phyloP scores from a whole-genome alignment of 257 asterid species.

The Euphrasia confusa region DNA sequence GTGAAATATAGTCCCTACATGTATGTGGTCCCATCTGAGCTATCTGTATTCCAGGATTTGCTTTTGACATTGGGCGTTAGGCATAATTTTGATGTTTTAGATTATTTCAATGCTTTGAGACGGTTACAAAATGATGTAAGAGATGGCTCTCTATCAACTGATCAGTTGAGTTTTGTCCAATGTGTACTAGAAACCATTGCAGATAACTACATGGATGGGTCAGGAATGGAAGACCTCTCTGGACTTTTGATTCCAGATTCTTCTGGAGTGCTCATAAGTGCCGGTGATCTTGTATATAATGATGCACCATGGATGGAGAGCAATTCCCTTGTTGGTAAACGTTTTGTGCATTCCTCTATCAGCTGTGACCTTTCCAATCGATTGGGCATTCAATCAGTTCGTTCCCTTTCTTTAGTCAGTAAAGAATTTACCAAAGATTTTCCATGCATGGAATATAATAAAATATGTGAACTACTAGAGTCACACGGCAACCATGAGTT shows the following conservation, averaged over 20 bases:
- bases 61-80: slow-evolving; percentile 86
- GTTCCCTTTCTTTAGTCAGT: slow-evolving; percentile 77
- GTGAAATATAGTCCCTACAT: slow-evolving; percentile 90
- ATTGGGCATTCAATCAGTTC: slow-evolving; percentile 85
- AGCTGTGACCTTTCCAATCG: slow-evolving; percentile 71
- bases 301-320: slow-evolving; percentile 97
- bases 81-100: slow-evolving; percentile 63
- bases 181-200: slow-evolving; percentile 80
- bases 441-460: slow-evolving; percentile 88
- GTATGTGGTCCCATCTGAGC: slow-evolving; percentile 92
- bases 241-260: slow-evolving; percentile 70
- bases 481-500: slow-evolving; percentile 66
- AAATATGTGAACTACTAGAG: slow-evolving; percentile 67
- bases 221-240: slow-evolving; percentile 40
- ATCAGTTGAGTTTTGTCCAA: slow-evolving; percentile 77
- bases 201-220: slow-evolving; percentile 49
- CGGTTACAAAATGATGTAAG: slow-evolving; percentile 65
- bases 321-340: slow-evolving; percentile 61
- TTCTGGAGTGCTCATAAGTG: slow-evolving; percentile 69
- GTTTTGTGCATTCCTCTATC: slow-evolving; percentile 66
- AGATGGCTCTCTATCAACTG: slow-evolving; percentile 55
- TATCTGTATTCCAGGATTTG: slow-evolving; percentile 71
- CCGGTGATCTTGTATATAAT: slow-evolving; percentile 76
- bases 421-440: slow-evolving; percentile 86
- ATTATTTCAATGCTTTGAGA: slow-evolving; percentile 62